Conservation (phyloP, 225 moss, liverwort and hornwort genomes). For the Ulota crispa region DNA sequence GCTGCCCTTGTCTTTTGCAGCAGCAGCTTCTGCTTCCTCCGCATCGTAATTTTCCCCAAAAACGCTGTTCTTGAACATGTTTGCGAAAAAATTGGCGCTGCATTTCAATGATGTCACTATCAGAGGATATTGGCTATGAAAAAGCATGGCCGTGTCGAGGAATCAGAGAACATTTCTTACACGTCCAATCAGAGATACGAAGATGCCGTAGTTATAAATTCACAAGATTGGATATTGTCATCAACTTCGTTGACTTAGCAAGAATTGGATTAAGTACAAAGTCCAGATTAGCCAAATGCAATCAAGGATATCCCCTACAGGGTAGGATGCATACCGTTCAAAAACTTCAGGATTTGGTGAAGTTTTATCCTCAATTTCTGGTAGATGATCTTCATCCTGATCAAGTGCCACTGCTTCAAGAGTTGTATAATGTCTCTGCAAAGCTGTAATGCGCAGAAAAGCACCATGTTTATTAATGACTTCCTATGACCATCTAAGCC, state of each 20-base stretch:
- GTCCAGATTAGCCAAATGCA: slow-evolving; percentile 9
- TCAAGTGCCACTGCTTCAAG: slow-evolving; percentile 83
- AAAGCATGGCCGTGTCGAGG: not conserved
- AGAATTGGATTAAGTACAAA: not conserved
- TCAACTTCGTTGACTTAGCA: slow-evolving; percentile 13
- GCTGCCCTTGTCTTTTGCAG: slow-evolving; percentile 74
- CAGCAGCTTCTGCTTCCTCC: slow-evolving; percentile 75
- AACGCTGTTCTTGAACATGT: slow-evolving; percentile 76
- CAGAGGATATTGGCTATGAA: not conserved
- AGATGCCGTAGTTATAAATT: not conserved
- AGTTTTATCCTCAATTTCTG: slow-evolving; percentile 68
- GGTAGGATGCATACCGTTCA: slow-evolving; percentile 32
- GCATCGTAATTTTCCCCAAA: slow-evolving; percentile 77
- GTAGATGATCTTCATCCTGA: slow-evolving; percentile 63
- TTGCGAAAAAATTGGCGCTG: slow-evolving; percentile 49
- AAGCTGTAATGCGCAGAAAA: slow-evolving; percentile 46
- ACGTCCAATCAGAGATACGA: not conserved
- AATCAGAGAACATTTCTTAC: not conserved
- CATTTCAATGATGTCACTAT: slow-evolving; percentile 9
- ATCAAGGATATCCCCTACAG: not conserved
- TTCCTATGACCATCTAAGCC: slow-evolving; percentile 11
- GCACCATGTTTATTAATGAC: not conserved
- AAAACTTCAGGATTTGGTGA: slow-evolving; percentile 60
- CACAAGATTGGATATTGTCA: not conserved
- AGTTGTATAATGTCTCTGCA: slow-evolving; percentile 82